Percentiles rank a stretch among this genome's conserved stretches.
Conservation (phyloP, 2,329 filamentous ascomycete species). For the Aspergillus ochraceoroseus region DNA sequence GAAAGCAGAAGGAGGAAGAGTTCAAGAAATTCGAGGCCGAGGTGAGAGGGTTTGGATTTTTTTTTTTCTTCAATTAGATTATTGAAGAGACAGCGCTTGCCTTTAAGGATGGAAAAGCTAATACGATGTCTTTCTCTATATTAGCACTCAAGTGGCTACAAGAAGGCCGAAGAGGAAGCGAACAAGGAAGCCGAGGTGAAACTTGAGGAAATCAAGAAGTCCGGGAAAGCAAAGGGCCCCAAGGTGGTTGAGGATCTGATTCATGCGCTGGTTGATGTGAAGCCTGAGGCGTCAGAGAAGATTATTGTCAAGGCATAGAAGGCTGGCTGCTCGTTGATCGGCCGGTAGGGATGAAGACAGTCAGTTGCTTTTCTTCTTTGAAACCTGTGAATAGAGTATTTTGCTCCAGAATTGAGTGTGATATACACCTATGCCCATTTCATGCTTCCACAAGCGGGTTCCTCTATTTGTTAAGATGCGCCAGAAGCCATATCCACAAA, state of each 20-base stretch:
- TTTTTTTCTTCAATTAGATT: too few relatives aligned
- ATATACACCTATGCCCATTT: constrained; percentile 10
- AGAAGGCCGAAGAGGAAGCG: constrained; percentile 72
- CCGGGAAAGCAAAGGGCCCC: constrained; percentile 72
- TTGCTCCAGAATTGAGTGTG: constrained; percentile 11
- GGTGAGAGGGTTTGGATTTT: too few relatives aligned
- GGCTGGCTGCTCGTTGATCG: constrained; percentile 7
- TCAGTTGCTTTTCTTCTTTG: constrained; percentile 16
- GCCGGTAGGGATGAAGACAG: constrained; percentile 8
- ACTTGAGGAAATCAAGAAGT: constrained; percentile 73
- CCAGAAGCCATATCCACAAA: too few relatives aligned
- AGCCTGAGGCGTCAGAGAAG: constrained; percentile 61
- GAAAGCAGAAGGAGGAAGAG: constrained; percentile 81
- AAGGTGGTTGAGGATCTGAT: constrained; percentile 80
- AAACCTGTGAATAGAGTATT: constrained; percentile 16
- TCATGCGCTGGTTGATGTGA: constrained; percentile 75
- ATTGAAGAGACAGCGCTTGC: too few relatives aligned
- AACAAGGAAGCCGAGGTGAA: constrained; percentile 74
- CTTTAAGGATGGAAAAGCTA: constrained; percentile 7
- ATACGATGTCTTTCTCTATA: constrained; percentile 4
- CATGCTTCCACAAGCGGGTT: background rate
- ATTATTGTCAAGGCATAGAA: constrained; percentile 36
- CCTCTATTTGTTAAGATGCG: background rate
- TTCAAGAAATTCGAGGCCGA: constrained; percentile 90
- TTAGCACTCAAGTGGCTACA: constrained; percentile 89